Evolutionary conservation across 495 filamentous ascomycete genomes (phyloP), one percentile per base, ranked within the genome.

Genomic region (Penicillium verhagenii): DNA sequence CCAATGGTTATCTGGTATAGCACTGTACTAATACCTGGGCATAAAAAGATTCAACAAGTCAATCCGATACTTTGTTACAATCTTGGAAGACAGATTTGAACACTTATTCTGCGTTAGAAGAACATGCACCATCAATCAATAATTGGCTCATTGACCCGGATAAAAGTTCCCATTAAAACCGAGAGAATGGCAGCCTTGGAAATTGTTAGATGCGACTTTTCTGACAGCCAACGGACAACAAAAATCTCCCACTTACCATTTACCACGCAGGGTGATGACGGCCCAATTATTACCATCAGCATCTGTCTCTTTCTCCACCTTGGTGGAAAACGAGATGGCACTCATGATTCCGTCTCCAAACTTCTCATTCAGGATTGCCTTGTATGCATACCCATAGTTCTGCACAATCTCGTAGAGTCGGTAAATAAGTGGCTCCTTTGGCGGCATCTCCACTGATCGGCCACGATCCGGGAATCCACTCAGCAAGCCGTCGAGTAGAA

Each of bases 301-400:
- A 73, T 97, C 94, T 7, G 84, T 84, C 82, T 98, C 94, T 81
- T 96, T 97, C 75, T 97, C 91, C 13, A 98, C 90, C 72, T 91
- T 92, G 1, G 92, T 95, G 35, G 84, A 86, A 67, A 98, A 98
- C 6, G 86, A 82, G 67, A 98, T 96, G 0, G 93, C 94, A 65
- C 91, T 96, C 94, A 98, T 97, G 64, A 98, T 98, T 0, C 94
- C 94, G 72, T 98, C 94, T 0, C 94, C 94, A 74, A 98, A 97
- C 78, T 96, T 98, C 82, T 98, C 94, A 66, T 98, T 98, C 70
- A 98, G 69, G 8, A 98, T 79, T 6, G 91, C 93, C 81, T 97
- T 97, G 72, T 94, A 97, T 20, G 94, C 90, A 71, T 95, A 94
- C 6, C 94, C 94, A 66, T 97, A 98, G 67, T 96, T 98, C 82